Evolutionary conservation across 345 rosid genomes (phyloP).

Genomic region (Abelmoschus esculentus): DNA sequence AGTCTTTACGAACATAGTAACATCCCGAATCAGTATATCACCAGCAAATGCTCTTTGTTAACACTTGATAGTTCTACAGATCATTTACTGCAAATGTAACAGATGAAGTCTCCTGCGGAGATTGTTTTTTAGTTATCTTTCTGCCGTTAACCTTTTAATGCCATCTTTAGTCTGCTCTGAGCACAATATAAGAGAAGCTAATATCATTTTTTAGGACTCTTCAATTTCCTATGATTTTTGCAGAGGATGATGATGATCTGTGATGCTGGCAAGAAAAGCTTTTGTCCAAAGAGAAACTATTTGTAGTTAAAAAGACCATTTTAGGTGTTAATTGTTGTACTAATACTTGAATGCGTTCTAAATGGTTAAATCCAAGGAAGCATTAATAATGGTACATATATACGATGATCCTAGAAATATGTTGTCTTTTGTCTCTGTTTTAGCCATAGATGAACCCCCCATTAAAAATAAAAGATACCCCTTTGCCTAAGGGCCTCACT

Average conservation of each 20-base stretch:
- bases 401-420: too few species aligned
- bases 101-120: too few species aligned
- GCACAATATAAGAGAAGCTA: not conserved
- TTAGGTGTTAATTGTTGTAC: not conserved
- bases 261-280: slow-evolving; percentile 12
- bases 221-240: slow-evolving; percentile 11
- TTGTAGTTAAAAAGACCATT: not conserved
- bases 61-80: not conserved
- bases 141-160: too few species aligned
- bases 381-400: too few species aligned
- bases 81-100: too few species aligned
- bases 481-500: too few species aligned
- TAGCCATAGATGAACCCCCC: too few species aligned
- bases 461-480: too few species aligned
- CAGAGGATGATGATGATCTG: slow-evolving; percentile 18
- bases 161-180: not conserved
- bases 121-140: too few species aligned
- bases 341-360: not conserved
- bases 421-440: too few species aligned
- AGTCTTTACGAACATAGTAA: not conserved
- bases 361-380: not conserved
- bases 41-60: not conserved
- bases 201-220: not conserved
- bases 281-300: slow-evolving; percentile 2
- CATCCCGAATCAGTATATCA: not conserved